These are phyloP conservation scores for Mycena floridula DNA, from an alignment of 768 basidiomycete genomes.

Conservation along the genomic window DNA sequence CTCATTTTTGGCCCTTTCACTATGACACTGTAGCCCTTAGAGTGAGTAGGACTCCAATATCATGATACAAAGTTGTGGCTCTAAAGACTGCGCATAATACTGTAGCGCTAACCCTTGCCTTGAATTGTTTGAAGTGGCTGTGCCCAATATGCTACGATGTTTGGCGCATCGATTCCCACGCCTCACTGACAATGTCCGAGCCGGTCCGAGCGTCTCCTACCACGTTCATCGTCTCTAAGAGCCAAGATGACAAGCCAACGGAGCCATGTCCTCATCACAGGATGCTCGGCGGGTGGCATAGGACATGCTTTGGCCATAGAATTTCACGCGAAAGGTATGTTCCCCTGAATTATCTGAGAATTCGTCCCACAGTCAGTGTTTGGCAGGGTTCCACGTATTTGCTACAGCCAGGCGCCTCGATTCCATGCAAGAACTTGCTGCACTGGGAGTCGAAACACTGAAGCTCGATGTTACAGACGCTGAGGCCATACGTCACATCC, in stretches of 20 bases:
- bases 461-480: conserved; percentile 19
- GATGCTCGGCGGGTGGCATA: conserved; percentile 17
- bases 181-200: no score
- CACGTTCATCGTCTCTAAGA: no score
- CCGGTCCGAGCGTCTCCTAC: no score
- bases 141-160: no score
- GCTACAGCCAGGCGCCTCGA: conserved; percentile 18
- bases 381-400: conserved; percentile 19
- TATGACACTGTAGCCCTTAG: no score
- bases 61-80: no score
- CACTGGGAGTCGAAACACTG: conserved; percentile 13
- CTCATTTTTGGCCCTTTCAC: no score
- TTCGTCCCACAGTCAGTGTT: neutral
- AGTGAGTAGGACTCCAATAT: no score
- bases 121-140: no score
- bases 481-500: conserved; percentile 7
- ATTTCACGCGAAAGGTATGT: conserved; percentile 10
- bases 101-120: no score
- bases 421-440: conserved; percentile 14
- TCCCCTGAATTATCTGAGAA: neutral
- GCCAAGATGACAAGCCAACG: neutral
- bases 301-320: conserved; percentile 17
- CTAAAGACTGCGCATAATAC: no score
- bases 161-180: no score
- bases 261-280: conserved; percentile 4